These are phyloP conservation scores for Auriscalpium vulgare DNA, from an alignment of 768 basidiomycete genomes.

Conservation along the genomic window DNA sequence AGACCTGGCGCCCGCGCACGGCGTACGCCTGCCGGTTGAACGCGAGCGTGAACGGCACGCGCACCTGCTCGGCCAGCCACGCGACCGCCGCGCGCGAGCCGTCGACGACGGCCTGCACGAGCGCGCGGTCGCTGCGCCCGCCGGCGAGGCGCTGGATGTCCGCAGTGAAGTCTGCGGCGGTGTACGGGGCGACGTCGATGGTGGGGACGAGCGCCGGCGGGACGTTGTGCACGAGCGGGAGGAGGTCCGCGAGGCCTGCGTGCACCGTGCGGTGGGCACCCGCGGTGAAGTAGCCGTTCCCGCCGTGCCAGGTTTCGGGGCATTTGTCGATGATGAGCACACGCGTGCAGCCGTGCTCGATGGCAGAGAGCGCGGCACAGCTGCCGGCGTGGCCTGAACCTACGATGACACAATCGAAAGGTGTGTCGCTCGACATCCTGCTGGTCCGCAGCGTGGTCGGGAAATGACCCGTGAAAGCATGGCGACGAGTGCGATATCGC, in stretches of 20 bases:
- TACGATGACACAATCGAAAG: constrained; percentile 48
- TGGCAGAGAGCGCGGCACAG: constrained; percentile 54
- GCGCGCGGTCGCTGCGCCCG: constrained; percentile 37
- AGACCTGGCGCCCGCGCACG: constrained; percentile 51
- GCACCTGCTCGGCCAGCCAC: constrained; percentile 47
- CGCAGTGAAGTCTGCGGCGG: constrained; percentile 40
- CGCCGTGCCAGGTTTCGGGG: constrained; percentile 55
- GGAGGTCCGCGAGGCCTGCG: constrained; percentile 49
- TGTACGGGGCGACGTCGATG: constrained; percentile 56
- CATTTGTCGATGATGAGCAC: constrained; percentile 63
- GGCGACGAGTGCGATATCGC: no score
- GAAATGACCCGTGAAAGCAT: no score
- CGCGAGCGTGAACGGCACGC: constrained; percentile 48
- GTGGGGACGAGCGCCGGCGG: constrained; percentile 31
- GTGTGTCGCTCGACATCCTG: not conserved
- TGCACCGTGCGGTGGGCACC: constrained; percentile 62
- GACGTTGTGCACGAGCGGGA: constrained; percentile 44
- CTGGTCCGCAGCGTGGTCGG: not conserved
- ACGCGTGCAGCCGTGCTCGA: constrained; percentile 49
- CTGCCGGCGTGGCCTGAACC: constrained; percentile 64
- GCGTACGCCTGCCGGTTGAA: constrained; percentile 65
- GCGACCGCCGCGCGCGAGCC: constrained; percentile 45
- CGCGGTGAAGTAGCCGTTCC: constrained; percentile 68
- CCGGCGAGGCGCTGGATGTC: constrained; percentile 57
- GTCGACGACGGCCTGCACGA: constrained; percentile 47